Base-by-base conservation (phyloP, 73 alveolate species). In the Paramecium primaurelia region DNA sequence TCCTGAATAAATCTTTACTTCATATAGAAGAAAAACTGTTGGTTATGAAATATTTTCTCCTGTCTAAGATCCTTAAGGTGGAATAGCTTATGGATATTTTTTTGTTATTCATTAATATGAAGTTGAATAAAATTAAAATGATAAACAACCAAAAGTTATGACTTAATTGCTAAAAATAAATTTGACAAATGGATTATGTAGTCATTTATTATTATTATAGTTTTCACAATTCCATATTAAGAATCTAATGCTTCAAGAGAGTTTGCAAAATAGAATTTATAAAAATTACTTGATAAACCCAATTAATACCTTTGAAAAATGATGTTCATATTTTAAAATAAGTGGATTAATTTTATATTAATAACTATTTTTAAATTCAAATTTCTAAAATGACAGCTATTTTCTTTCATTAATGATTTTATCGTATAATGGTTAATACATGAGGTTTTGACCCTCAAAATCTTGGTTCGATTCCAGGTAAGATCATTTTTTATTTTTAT, bases 101-200 rank as follows among this genome's bases (percentile, higher is more conserved):
- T 80, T 45, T 49, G 28, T 42, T 2, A 44, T 80, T 11, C 58
- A 45, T 20, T n/a, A 80, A 49, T 34, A 45, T 10, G 91, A 80
- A 20, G 51, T 64, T 32, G 84, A 64, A 28, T 2, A 10, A 54
- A 54, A 3, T 54, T 8, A 16, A 0, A 45, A 8, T 25, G 58
- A 44, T 4, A 22, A 4, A 45, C 8, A 4, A 8, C 49, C 14
- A 2, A 64, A 64, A 64, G 4, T 64, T 64, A 12, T 26, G 37
- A 80, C 91, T 11, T 20, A 49, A 45, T 80, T 80, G 16, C 18
- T 80, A 18, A 80, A 47, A 47, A 80, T 80, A 8, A 80, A 80
- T 49, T 25, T 80, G 10, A 80, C 91, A 1, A 80, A 80, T 80
- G 91, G 91, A 80, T 47, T 45, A 40, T 42, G 91, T 80, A 80